Percentiles rank a stretch among this genome's conserved stretches.
Evolutionary conservation across 2,329 filamentous ascomycete genomes (phyloP).

Genomic region (Sarocladium brachiariae): DNA sequence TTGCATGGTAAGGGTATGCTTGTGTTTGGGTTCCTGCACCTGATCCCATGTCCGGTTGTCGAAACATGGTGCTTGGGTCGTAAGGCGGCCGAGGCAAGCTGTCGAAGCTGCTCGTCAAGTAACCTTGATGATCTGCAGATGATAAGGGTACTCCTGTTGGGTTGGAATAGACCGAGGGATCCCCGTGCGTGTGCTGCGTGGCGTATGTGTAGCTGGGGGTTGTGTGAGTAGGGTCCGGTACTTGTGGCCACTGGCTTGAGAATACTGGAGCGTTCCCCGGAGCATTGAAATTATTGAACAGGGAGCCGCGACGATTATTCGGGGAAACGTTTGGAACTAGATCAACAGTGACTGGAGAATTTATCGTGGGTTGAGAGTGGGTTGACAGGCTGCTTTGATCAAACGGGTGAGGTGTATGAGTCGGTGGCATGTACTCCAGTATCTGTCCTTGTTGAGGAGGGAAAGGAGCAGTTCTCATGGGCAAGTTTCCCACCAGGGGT

Average conservation of each 20-base stretch:
- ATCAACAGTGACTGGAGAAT: neutral
- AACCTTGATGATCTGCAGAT: neutral
- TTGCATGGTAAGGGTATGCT: neutral
- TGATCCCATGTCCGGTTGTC: neutral
- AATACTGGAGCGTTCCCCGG: neutral
- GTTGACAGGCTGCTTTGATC: neutral
- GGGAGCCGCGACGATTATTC: neutral
- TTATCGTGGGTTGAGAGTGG: neutral
- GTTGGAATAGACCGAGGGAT: neutral
- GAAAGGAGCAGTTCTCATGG: conserved; percentile 1
- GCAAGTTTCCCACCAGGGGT: neutral
- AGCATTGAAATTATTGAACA: neutral
- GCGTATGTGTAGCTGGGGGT: neutral
- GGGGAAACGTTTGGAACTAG: neutral
- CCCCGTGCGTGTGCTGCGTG: neutral
- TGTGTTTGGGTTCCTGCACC: neutral
- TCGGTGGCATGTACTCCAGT: conserved; percentile 1
- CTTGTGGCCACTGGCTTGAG: neutral
- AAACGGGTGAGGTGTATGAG: neutral
- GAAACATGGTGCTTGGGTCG: neutral
- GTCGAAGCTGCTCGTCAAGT: neutral
- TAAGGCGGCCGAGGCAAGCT: neutral
- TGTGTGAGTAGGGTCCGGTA: neutral
- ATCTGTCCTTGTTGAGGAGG: neutral
- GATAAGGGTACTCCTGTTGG: neutral